Base-by-base conservation (phyloP, 129 eudicot genomes). In the Arctium lappa region DNA sequence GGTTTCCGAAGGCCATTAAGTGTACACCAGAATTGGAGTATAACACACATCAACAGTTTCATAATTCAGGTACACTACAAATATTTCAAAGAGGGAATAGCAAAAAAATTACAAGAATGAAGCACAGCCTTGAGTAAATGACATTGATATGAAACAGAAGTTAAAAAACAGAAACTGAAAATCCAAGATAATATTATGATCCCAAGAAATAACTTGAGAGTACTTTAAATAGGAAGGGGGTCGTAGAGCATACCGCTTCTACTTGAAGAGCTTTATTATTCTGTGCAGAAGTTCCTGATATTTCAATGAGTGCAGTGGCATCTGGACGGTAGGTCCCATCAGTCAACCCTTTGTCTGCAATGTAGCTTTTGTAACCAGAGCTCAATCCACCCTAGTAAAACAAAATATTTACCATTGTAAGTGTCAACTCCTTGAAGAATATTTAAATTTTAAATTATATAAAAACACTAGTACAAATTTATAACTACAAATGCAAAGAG, bases 221-320 rank as follows among this genome's bases (percentile, higher is more conserved):
- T 46, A 56, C 12, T 66, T 66, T 2, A 8, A 68, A 66, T 16
- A 10, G 30, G 12, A 22, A 37, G 81, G 16, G 27, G 2, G 65
- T 38, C 46, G 69, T 7, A 10, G 44, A 84, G 72, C 89, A 79
- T 93, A 95, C 99, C 87, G 87, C 88, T 77, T 90, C 93, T 85
- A 91, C 95, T 96, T 96, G 99, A 74, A 89, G 69, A 74, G 92
- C 97, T 88, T 88, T 93, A 81, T 89, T 90, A 84, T 91, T 92
- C 83, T 96, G 99, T 46, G 76, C 48, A 40, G 99, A 92, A 84
- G 98, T 96, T 84, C 97, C 98, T 63, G 97, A 93, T 89, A 96
- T 86, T 80, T 84, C 88, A 81, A 96, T 86, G 39, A 96, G 94
- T 12, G 98, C 98, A 84, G 94, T 86, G 81, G 88, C 46, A 40